Evolutionary conservation across 1,139 yeast species (phyloP), one percentile per base, ranked within the genome.

Genomic region (Candida gigantensis): DNA sequence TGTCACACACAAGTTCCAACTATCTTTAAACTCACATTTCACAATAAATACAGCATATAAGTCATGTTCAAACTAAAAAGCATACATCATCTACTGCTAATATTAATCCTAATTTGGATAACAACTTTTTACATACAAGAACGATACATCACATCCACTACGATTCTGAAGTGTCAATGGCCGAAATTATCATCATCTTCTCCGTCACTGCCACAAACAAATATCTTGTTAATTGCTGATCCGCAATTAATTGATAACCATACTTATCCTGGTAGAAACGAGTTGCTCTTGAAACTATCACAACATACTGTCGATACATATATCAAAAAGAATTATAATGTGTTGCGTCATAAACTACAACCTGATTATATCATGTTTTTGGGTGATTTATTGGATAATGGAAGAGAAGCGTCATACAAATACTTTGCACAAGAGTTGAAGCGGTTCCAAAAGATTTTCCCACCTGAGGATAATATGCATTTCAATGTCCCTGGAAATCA

Each of bases 321-420:
- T 43, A 42, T 77, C 26, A 63, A 66, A 47, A 66, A 69, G 39
- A 75, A 75, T 52, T 77, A 72, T 49, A 54, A 59, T 36, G 55
- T 69, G 1, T 41, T 76, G 21, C 51, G 70, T 30, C 41, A 49
- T 2, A 55, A 55, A 15, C 54, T 76, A 32, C 45, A 55, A 24
- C 81, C 82, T 1, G 65, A 73, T 35, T 62, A 68, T 31, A 58
- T 74, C 18, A 55, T 74, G 30, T 76, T 76, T 49, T 52, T 77
- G 38, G 83, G 82, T 4, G 83, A 77, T 49, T 63, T 70, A 40
- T 52, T 76, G 38, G 82, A 77, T 46, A 76, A 76, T 47, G 82
- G 78, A 4, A 55, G 82, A 24, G 68, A 65, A 24, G 53, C 72
- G 20, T 38, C 50, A 2, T 71, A 73, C 39, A 53, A 47, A 10